phyloP scores from a whole-genome alignment of 768 basidiomycete genomes.

The Pleurotus djamor region DNA sequence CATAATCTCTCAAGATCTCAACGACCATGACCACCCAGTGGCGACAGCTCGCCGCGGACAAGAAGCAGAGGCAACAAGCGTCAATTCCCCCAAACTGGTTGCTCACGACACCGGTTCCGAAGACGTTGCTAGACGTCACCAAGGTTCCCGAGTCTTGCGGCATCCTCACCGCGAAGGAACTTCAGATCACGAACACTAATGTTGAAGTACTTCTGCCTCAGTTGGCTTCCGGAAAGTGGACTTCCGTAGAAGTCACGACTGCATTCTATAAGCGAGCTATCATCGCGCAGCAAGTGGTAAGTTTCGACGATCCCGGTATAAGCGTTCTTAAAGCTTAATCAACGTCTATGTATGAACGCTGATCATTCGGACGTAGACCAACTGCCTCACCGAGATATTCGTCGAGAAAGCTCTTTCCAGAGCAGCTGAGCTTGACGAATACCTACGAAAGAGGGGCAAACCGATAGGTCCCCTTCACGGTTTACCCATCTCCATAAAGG shows the following conservation, averaged over 20 bases:
- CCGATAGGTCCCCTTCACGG: constrained; percentile 74
- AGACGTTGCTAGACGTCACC: constrained; percentile 47
- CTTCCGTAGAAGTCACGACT: constrained; percentile 64
- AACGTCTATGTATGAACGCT: neutral
- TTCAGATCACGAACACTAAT: constrained; percentile 42
- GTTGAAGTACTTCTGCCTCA: constrained; percentile 47
- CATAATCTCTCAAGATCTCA: no score
- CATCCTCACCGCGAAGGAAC: constrained; percentile 50
- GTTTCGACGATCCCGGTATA: constrained; percentile 15
- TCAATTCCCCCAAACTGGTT: constrained; percentile 68
- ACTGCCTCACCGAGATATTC: constrained; percentile 85
- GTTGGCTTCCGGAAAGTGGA: constrained; percentile 53
- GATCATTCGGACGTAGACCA: constrained; percentile 42
- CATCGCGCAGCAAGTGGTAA: constrained; percentile 75
- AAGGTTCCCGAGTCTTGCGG: constrained; percentile 54
- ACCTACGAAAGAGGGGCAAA: constrained; percentile 59
- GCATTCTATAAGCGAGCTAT: constrained; percentile 79
- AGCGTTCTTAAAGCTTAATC: no score
- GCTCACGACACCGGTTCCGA: constrained; percentile 41
- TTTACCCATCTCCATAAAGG: constrained; percentile 73
- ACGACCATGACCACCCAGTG: constrained; percentile 26
- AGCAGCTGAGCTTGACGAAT: constrained; percentile 65
- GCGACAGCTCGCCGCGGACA: constrained; percentile 52
- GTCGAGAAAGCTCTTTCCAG: constrained; percentile 64
- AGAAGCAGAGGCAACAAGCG: constrained; percentile 48